phyloP scores from a whole-genome alignment of 1,139 yeast genomes.

The Nakaseomyces delphensis region DNA sequence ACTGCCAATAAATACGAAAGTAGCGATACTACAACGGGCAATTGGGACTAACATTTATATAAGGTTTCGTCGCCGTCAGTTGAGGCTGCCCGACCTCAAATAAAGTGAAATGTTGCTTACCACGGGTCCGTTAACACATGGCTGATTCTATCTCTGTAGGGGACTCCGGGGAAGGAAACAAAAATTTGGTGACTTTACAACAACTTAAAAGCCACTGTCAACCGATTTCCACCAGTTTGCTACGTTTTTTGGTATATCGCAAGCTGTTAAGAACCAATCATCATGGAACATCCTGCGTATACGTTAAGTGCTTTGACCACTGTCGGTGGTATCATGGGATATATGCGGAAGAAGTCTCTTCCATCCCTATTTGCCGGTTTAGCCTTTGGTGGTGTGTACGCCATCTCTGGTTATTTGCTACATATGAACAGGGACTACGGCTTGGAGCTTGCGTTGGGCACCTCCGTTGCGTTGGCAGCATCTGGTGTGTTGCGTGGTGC shows the following conservation, averaged over 20 bases:
- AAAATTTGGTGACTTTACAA: too few species aligned
- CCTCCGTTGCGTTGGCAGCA: constrained; percentile 53
- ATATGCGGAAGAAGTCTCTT: constrained; percentile 47
- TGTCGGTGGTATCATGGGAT: constrained; percentile 69
- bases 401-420: constrained; percentile 69
- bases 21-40: too few species aligned
- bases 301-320: constrained; percentile 69
- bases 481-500: constrained; percentile 67
- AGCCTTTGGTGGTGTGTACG: constrained; percentile 59
- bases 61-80: too few species aligned
- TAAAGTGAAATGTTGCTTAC: background rate
- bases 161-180: too few species aligned
- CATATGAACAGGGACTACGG: constrained; percentile 71
- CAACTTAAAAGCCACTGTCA: too few species aligned
- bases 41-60: too few species aligned
- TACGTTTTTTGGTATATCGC: background rate
- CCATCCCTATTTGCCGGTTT: constrained; percentile 80
- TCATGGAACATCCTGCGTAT: constrained; percentile 68
- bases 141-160: too few species aligned
- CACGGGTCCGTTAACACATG: too few species aligned
- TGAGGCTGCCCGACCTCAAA: too few species aligned
- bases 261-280: background rate
- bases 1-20: too few species aligned
- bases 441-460: constrained; percentile 66
- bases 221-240: too few species aligned